Evolutionary conservation across 768 basidiomycete genomes (phyloP), one percentile per base, ranked within the genome.

Genomic region (Suillus placidus): DNA sequence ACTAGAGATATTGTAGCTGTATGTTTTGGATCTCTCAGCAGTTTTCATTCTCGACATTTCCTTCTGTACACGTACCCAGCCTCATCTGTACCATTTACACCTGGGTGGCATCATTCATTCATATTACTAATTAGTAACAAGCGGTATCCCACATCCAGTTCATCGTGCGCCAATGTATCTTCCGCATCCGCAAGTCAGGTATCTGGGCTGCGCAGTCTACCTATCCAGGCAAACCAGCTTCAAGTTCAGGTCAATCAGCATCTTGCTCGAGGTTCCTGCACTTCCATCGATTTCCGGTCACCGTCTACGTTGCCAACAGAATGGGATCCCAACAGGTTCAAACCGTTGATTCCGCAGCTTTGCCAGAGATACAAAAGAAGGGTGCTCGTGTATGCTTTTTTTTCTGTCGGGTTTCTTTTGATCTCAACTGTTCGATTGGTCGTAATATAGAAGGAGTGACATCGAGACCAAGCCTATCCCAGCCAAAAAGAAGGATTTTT

Each of bases 401-500:
- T 18, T 60, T 60, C 18, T 30, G 13, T 60, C 38, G 7, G 14
- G 38, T 6, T 20, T 54, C 23, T 60, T 23, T 26, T 60, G 57
- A 12, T 40, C 26, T 60, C 16, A 60, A 12, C 18, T 40, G 26
- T 60, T 60, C 4, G 0, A 60, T 30, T 37, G 20, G 35, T 12
- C 6, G 9, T 37, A n/a, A 13, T 56, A 23, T 23, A 37, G 23
- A 10, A 58, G 38, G 18, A 60, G 57, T 20, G 6, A 40, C 3
- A 40, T 0, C 2, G 14, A 18, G 1, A 0, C 38, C 16, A 18
- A 20, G 5, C 26, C 57, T 40, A 40, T 60, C 26, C 57, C 57
- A 30, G 57, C 57, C 57, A 60, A 30, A 40, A 60, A 60, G 57
- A 60, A 40, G 26, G 26, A 60, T 20, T 60, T 60, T 18, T 30